These are phyloP conservation scores for Pseudopithomyces chartarum DNA, from an alignment of 2,329 filamentous ascomycete genomes.

Conservation along the genomic window DNA sequence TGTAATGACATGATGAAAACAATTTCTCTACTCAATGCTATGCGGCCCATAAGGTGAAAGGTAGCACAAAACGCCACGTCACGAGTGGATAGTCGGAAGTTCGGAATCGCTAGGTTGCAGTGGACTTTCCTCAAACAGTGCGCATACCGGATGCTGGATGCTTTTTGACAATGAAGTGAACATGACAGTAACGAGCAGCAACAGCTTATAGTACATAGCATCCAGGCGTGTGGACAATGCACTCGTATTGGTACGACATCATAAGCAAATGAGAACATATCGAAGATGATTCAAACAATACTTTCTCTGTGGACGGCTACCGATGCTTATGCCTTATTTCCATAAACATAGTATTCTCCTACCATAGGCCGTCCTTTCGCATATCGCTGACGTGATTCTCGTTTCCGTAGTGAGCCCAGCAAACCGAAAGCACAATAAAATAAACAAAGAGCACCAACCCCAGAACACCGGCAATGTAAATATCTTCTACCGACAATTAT, in stretches of 20 bases:
- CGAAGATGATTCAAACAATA: neutral
- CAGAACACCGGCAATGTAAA: conserved; percentile 12
- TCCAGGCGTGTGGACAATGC: too few species aligned
- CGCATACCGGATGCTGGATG: too few species aligned
- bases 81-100: too few species aligned
- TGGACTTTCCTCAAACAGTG: too few species aligned
- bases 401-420: neutral
- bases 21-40: neutral
- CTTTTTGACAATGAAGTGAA: too few species aligned
- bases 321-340: neutral
- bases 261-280: neutral
- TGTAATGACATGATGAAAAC: neutral
- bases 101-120: too few species aligned
- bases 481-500: conserved; percentile 1
- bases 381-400: neutral
- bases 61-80: neutral
- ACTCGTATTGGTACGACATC: neutral
- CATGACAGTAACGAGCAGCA: too few species aligned
- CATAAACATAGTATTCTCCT: neutral
- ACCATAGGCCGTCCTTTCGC: neutral
- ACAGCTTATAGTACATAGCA: too few species aligned
- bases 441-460: conserved; percentile 4
- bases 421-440: neutral
- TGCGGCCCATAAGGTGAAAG: neutral
- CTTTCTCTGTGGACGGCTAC: conserved; percentile 1